Evolutionary conservation across 768 basidiomycete species (phyloP), one percentile per base, ranked within the genome.

Genomic region (Rhizopogon salebrosus): DNA sequence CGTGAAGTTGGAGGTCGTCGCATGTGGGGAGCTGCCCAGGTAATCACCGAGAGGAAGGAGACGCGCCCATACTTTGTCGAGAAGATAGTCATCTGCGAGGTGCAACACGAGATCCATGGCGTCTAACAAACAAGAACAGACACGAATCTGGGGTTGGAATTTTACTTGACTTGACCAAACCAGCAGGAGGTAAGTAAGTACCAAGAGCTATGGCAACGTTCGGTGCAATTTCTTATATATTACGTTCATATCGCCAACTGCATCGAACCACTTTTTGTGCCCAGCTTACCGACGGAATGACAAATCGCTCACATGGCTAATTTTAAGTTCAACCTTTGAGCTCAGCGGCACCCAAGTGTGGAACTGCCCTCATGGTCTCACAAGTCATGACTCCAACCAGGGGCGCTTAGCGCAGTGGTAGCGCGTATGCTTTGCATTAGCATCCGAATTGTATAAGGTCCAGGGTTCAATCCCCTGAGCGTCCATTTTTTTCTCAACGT

Each of bases 61-160:
- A 48, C 74, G 75, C 3, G 90, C 83, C 79, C 87, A 98, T n/a
- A 85, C 67, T 42, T 71, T 72, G 81, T 98, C 95, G 59, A 97
- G 75, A 42, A 89, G 24, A 63, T 77, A 78, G 29, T 85, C 78
- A 72, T 98, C 93, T 38, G 76, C 76, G 57, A 85, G 41, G 57
- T 75, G 54, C 45, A 98, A 82, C n/a, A 94, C 73, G 66, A 90
- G 66, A 74, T 98, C 95, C 95, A 98, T 98, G 55, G 34, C 36
- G 35, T 14, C n/a, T 16, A 37, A 31, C 18, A 46, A 31, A 22
- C 26, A 29, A 45, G n/a, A 9, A n/a, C 24, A 26, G 2, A 26
- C 24, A 4, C 13, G 3, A 3, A 23, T 23, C 22, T 23, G 14
- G 3, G 4, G 23, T 11, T 4, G 10, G n/a, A 3, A 18, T 6